phyloP scores from a whole-genome alignment of 1,284 basidiomycete species.

The Anthracocystis setariae region DNA sequence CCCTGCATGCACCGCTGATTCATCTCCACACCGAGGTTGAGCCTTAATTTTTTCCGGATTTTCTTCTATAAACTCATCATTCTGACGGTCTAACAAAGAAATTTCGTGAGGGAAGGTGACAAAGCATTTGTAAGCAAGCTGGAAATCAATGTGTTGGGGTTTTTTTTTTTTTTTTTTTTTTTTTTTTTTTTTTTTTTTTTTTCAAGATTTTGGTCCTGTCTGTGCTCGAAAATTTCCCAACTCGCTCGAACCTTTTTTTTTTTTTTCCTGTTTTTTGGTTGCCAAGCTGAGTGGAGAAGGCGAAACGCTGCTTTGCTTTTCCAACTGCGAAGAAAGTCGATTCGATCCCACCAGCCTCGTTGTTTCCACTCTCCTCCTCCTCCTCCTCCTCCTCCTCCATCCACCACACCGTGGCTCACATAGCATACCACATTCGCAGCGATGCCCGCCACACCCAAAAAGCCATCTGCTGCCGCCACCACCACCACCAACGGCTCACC shows the following conservation, averaged over 20 bases:
- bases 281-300: slow-evolving; percentile 9
- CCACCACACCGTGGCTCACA: not conserved
- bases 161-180: too few species aligned
- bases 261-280: not conserved
- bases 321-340: not conserved
- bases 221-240: slow-evolving; percentile 4
- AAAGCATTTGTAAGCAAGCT: slow-evolving; percentile 3
- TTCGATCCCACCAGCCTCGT: not conserved
- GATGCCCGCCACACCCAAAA: slow-evolving; percentile 13
- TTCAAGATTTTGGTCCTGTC: too few species aligned
- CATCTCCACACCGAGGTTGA: slow-evolving; percentile 12
- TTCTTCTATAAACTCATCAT: not conserved
- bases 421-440: not conserved
- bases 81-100: not conserved
- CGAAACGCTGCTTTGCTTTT: not conserved
- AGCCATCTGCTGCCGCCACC: slow-evolving; percentile 13
- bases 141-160: too few species aligned
- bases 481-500: slow-evolving; percentile 1
- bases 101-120: too few species aligned
- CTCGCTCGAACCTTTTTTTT: slow-evolving; percentile 6
- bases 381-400: not conserved
- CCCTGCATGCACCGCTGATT: slow-evolving; percentile 34
- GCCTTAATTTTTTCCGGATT: slow-evolving; percentile 5
- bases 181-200: too few species aligned
- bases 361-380: not conserved